Evolutionary conservation across 306 rosid genomes (phyloP).

Genomic region (Quercus variabilis): DNA sequence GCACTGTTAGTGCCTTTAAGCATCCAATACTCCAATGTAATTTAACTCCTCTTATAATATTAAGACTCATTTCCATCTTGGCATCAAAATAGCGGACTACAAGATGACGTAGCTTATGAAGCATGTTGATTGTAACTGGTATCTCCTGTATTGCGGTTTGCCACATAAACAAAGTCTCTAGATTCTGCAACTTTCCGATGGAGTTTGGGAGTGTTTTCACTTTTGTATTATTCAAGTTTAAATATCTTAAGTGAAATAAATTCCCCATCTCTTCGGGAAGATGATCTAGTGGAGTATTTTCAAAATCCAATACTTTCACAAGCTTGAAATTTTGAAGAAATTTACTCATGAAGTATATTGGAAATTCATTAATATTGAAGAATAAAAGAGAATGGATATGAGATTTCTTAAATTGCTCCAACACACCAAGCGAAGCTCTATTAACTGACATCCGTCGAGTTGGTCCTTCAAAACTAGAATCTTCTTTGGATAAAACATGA

Average conservation of each 20-base stretch:
- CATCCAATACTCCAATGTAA: background rate
- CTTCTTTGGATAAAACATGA: background rate
- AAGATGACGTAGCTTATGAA: background rate
- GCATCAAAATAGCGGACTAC: background rate
- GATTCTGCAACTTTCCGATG: too few relatives aligned
- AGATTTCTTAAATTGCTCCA: background rate
- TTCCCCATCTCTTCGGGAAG: too few relatives aligned
- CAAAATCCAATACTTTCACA: too few relatives aligned
- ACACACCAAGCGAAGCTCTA: background rate
- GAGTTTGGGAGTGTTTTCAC: too few relatives aligned
- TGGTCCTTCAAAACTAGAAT: background rate
- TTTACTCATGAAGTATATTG: too few relatives aligned
- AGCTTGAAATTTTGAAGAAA: too few relatives aligned
- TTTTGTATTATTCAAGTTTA: too few relatives aligned
- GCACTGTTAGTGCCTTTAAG: background rate
- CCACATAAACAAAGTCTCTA: too few relatives aligned
- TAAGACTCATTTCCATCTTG: background rate
- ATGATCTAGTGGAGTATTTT: too few relatives aligned
- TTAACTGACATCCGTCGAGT: background rate
- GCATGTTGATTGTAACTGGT: too few relatives aligned
- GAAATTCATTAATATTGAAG: background rate
- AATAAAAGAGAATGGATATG: constrained; percentile 1
- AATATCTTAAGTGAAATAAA: too few relatives aligned
- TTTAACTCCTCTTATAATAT: background rate
- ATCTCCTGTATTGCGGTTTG: too few relatives aligned